phyloP scores from a whole-genome alignment of 2,329 filamentous ascomycete species.

The Amauroascus niger region DNA sequence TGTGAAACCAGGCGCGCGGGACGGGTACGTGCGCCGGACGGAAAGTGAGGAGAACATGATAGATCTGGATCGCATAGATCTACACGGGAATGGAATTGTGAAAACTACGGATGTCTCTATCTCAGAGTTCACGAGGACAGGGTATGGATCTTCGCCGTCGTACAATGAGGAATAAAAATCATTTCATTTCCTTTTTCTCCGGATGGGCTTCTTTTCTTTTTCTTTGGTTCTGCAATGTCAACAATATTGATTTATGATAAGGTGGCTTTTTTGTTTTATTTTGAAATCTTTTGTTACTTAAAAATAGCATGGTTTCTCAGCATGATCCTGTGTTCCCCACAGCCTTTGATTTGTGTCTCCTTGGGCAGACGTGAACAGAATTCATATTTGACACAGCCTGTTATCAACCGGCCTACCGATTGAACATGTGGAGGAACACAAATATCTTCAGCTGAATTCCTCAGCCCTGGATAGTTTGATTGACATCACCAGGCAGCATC shows the following conservation, averaged over 20 bases:
- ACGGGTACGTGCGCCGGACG: conserved; percentile 1
- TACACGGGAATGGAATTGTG: conserved; percentile 3
- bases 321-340: not conserved
- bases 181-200: not conserved
- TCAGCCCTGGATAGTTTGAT: not conserved
- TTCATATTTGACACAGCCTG: not conserved
- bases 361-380: not conserved
- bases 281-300: too few relatives aligned
- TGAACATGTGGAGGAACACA: not conserved
- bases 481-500: not conserved
- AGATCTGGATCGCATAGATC: not conserved
- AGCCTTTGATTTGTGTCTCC: not conserved
- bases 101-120: conserved; percentile 10
- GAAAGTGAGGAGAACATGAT: conserved; percentile 11
- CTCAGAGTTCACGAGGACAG: not conserved
- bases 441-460: not conserved
- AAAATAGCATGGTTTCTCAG: not conserved
- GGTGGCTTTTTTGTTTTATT: not conserved
- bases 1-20: conserved; percentile 8
- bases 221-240: too few relatives aligned
- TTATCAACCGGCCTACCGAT: not conserved
- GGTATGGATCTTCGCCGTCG: conserved; percentile 3
- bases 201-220: not conserved
- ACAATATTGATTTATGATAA: not conserved
- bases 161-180: not conserved